A percentile compares a stretch with the other conserved stretches of the same genome.
Conservation (phyloP, 345 rosid species). For the Gossypium stocksii region DNA sequence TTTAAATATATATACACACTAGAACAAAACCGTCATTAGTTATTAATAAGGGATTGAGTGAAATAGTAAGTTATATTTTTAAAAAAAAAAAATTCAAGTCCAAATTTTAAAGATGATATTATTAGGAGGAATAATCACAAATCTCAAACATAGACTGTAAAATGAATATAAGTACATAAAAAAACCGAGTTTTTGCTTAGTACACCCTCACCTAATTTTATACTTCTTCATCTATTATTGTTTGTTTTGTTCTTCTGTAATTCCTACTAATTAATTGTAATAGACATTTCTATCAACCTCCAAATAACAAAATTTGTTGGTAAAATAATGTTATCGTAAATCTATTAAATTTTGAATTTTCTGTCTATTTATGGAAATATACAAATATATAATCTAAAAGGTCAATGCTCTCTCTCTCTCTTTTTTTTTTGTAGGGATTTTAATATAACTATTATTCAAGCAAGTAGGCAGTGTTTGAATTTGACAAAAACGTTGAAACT, state of each 20-base stretch:
- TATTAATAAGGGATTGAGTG: too few species aligned
- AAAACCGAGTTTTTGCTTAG: too few species aligned
- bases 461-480: constrained; percentile 19
- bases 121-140: rapidly evolving
- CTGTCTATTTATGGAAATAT: background rate
- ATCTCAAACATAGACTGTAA: too few species aligned
- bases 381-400: background rate
- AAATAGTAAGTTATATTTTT: too few species aligned
- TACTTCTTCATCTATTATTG: too few species aligned
- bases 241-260: too few species aligned
- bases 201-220: too few species aligned
- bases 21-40: too few species aligned
- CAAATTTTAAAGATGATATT: too few species aligned
- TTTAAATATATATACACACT: background rate
- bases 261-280: background rate
- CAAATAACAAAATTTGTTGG: background rate
- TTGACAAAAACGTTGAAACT: constrained; percentile 27
- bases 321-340: background rate
- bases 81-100: rapidly evolving
- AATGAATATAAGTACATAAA: too few species aligned
- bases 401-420: background rate
- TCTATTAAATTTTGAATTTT: background rate
- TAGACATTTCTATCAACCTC: background rate
- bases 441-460: background rate
- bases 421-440: background rate